phyloP scores from a whole-genome alignment of 345 rosid genomes.

The Eutrema heterophyllum region DNA sequence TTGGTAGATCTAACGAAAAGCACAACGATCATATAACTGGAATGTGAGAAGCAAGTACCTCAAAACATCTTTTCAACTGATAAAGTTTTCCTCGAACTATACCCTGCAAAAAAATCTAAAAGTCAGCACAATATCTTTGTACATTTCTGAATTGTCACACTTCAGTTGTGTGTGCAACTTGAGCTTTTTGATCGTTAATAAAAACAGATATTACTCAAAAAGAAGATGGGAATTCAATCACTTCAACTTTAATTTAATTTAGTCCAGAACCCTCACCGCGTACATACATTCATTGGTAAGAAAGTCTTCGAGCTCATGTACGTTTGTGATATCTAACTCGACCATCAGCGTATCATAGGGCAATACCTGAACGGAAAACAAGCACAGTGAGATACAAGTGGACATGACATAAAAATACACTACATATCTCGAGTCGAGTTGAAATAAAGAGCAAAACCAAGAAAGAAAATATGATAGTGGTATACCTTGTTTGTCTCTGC shows the following conservation, averaged over 20 bases:
- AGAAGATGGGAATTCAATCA: background rate
- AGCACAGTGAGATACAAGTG: constrained; percentile 1
- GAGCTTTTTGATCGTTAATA: background rate
- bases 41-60: constrained; percentile 41
- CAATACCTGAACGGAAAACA: constrained; percentile 48
- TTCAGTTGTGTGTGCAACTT: background rate
- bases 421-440: background rate
- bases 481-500: too few relatives aligned
- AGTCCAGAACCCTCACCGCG: constrained; percentile 50
- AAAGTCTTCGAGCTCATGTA: constrained; percentile 93
- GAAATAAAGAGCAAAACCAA: too few relatives aligned
- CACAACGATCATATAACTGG: background rate
- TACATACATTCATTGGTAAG: constrained; percentile 96
- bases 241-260: background rate
- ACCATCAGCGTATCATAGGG: too few relatives aligned
- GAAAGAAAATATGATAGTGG: too few relatives aligned
- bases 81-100: constrained; percentile 85
- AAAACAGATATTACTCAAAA: background rate
- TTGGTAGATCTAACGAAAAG: background rate
- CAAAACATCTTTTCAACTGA: constrained; percentile 85
- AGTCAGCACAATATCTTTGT: background rate
- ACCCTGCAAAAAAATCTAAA: constrained; percentile 46
- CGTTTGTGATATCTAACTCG: constrained; percentile 80
- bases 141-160: background rate
- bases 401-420: background rate